Evolutionary conservation across 2,329 filamentous ascomycete species (phyloP).

Genomic region (Microthyrium microscopicum): DNA sequence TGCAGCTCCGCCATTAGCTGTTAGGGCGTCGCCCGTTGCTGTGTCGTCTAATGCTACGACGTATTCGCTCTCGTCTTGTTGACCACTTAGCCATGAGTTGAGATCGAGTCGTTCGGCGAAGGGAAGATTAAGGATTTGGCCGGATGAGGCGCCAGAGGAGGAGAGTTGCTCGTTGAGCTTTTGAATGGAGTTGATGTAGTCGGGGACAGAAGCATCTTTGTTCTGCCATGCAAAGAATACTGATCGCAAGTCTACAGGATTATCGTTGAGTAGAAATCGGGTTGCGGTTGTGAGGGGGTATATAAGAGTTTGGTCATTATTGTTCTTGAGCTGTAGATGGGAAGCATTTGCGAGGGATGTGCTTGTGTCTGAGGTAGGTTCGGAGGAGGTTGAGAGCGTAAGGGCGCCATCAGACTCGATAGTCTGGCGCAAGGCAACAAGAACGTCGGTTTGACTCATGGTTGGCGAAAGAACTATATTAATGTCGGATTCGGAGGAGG

Average conservation of each 20-base stretch:
- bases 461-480: no score
- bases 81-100: constrained; percentile 83
- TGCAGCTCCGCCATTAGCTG: constrained; percentile 22
- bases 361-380: no score
- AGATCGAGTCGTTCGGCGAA: constrained; percentile 87
- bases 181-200: constrained; percentile 76
- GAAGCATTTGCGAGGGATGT: no score
- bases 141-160: constrained; percentile 35
- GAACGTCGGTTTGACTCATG: no score
- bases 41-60: constrained; percentile 70
- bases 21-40: constrained; percentile 16
- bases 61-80: constrained; percentile 69
- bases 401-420: no score
- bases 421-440: no score
- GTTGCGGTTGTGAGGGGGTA: constrained; percentile 58
- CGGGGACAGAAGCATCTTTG: constrained; percentile 73
- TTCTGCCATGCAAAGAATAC: constrained; percentile 96
- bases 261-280: constrained; percentile 52
- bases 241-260: constrained; percentile 76
- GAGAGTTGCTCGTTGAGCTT: constrained; percentile 62
- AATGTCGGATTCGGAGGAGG: no score
- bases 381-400: no score
- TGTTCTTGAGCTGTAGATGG: constrained; percentile 48
- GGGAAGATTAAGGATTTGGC: constrained; percentile 68
- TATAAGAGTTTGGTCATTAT: constrained; percentile 34